These are phyloP conservation scores for Suillus plorans DNA, from an alignment of 768 basidiomycete genomes.

Conservation along the genomic window DNA sequence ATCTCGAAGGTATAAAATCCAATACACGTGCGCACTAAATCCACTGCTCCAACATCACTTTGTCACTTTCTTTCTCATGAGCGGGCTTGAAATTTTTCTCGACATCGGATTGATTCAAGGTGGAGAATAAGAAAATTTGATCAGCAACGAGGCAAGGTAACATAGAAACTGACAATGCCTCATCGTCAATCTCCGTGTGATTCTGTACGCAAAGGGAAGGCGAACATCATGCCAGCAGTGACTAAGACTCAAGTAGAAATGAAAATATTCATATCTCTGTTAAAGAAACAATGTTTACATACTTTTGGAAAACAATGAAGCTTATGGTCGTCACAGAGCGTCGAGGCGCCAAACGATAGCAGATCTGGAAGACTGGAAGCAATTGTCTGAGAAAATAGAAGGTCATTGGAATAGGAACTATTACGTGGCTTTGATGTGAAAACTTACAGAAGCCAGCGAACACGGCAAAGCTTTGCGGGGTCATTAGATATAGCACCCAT, in stretches of 20 bases:
- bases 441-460: slow-evolving; percentile 46
- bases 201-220: slow-evolving; percentile 69
- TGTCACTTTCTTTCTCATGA: neutral
- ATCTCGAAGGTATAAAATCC: neutral
- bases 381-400: slow-evolving; percentile 46
- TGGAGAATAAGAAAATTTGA: neutral
- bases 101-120: neutral
- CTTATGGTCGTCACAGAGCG: slow-evolving; percentile 52
- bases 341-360: slow-evolving; percentile 67
- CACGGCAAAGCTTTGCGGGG: slow-evolving; percentile 42
- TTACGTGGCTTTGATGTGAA: slow-evolving; percentile 9
- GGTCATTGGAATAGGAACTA: neutral
- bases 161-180: slow-evolving; percentile 43
- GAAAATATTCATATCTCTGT: slow-evolving; percentile 62
- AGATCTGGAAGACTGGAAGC: slow-evolving; percentile 68
- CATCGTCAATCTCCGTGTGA: slow-evolving; percentile 50
- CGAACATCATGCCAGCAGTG: slow-evolving; percentile 57
- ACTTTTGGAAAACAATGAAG: slow-evolving; percentile 6
- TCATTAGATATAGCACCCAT: slow-evolving; percentile 46
- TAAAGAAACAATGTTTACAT: neutral
- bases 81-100: neutral
- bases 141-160: neutral
- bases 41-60: slow-evolving; percentile 8
- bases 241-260: slow-evolving; percentile 66
- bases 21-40: neutral